A percentile compares a stretch with the other conserved stretches of the same genome.
phyloP scores from a whole-genome alignment of 768 basidiomycete species.

The Cystofilobasidium ferigula region DNA sequence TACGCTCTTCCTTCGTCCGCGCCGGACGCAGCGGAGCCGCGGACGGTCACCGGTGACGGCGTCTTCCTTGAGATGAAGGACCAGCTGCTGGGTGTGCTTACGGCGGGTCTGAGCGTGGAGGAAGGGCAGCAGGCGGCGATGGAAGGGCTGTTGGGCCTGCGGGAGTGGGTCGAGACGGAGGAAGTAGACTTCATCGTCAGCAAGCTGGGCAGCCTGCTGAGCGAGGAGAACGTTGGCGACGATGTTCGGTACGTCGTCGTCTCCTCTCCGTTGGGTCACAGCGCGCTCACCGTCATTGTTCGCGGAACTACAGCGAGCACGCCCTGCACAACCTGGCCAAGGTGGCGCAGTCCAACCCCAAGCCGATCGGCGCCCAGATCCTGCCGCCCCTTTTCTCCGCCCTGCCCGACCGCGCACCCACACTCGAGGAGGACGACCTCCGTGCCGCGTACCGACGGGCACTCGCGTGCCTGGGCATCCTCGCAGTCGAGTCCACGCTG shows the following conservation, averaged over 20 bases:
- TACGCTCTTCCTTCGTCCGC: constrained; percentile 27
- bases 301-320: constrained; percentile 39
- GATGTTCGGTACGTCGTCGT: background rate
- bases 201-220: background rate
- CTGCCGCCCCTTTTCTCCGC: constrained; percentile 67
- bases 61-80: constrained; percentile 58
- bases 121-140: constrained; percentile 3
- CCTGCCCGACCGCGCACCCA: constrained; percentile 59
- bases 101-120: constrained; percentile 23
- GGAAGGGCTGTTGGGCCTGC: background rate
- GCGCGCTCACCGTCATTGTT: background rate
- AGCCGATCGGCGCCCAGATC: constrained; percentile 58
- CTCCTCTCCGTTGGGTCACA: background rate
- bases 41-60: constrained; percentile 26
- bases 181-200: background rate
- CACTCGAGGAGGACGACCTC: constrained; percentile 46
- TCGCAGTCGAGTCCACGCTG: constrained; percentile 64
- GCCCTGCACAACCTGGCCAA: constrained; percentile 57
- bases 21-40: constrained; percentile 13
- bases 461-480: constrained; percentile 55
- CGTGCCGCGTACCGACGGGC: constrained; percentile 58
- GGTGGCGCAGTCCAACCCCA: constrained; percentile 52
- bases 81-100: constrained; percentile 48
- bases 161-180: background rate
- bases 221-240: background rate